Evolutionary conservation across 129 eudicot genomes (phyloP).

Genomic region (Chrysanthemum lavandulifolium): DNA sequence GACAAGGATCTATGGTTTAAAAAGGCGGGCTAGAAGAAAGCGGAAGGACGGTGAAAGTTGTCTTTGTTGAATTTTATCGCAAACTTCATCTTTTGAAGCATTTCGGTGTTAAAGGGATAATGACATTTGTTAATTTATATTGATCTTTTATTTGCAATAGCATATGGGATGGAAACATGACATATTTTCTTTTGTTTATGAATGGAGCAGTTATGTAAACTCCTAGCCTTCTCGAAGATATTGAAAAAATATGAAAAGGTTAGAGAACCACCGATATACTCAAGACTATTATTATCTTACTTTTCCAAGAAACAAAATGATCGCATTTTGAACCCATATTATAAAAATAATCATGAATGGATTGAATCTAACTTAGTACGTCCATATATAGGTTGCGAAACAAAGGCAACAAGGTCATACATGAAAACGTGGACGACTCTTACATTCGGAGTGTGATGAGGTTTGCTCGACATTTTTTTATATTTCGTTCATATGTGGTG

Average conservation of each 20-base stretch:
- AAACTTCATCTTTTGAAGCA: conserved; percentile 66
- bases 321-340: conserved; percentile 11
- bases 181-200: conserved; percentile 21
- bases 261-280: conserved; percentile 22
- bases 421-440: conserved; percentile 83
- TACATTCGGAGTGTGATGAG: conserved; percentile 85
- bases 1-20: too few species aligned
- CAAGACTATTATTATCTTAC: conserved; percentile 4
- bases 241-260: conserved; percentile 96
- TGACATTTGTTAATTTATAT: not conserved
- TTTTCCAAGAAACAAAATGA: not conserved
- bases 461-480: conserved; percentile 29
- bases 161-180: conserved; percentile 25
- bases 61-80: too few species aligned
- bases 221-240: conserved; percentile 82
- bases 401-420: conserved; percentile 69
- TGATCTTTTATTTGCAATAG: not conserved
- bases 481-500: too few species aligned
- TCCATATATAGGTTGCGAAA: conserved; percentile 55
- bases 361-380: conserved; percentile 11
- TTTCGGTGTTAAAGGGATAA: conserved; percentile 42
- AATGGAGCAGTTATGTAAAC: conserved; percentile 62
- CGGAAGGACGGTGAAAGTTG: too few species aligned
- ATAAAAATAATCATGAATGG: conserved; percentile 19
- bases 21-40: too few species aligned